Evolutionary conservation across 2,329 filamentous ascomycete genomes (phyloP).

Genomic region (Coleophoma eucalyptorum): DNA sequence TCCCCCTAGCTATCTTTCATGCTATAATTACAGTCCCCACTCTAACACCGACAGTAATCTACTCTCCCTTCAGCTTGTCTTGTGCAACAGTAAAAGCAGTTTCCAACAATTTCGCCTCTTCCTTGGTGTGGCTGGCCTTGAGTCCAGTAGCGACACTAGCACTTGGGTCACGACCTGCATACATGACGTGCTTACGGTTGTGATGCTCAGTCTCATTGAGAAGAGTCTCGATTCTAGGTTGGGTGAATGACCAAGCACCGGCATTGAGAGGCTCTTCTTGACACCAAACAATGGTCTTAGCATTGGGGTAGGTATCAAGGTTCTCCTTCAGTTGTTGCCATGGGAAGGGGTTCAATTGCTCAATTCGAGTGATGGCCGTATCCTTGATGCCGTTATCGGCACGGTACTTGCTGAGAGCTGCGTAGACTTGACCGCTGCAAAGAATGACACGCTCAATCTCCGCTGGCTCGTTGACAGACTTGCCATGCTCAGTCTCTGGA

Average conservation of each 20-base stretch:
- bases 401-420: constrained; percentile 86
- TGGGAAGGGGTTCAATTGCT: constrained; percentile 98
- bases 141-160: constrained; percentile 91
- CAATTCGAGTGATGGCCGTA: constrained; percentile 89
- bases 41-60: constrained; percentile 5
- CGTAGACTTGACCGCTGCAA: constrained; percentile 93
- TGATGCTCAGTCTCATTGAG: constrained; percentile 91
- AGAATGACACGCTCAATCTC: constrained; percentile 92
- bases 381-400: constrained; percentile 82
- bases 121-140: constrained; percentile 84
- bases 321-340: constrained; percentile 97
- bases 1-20: no score
- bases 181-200: constrained; percentile 93
- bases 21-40: constrained; percentile 10
- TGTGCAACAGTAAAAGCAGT: constrained; percentile 61
- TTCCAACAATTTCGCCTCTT: constrained; percentile 81
- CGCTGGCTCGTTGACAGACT: constrained; percentile 72
- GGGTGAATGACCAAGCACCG: constrained; percentile 94
- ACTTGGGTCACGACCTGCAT: constrained; percentile 89
- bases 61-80: constrained; percentile 63
- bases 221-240: constrained; percentile 94
- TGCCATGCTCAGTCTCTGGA: constrained; percentile 79
- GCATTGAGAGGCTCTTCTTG: constrained; percentile 98
- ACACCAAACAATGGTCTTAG: constrained; percentile 94
- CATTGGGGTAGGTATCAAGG: constrained; percentile 94